Evolutionary conservation across 1,139 yeast species (phyloP), one percentile per base, ranked within the genome.

Genomic region (Debaryomyces sp.): DNA sequence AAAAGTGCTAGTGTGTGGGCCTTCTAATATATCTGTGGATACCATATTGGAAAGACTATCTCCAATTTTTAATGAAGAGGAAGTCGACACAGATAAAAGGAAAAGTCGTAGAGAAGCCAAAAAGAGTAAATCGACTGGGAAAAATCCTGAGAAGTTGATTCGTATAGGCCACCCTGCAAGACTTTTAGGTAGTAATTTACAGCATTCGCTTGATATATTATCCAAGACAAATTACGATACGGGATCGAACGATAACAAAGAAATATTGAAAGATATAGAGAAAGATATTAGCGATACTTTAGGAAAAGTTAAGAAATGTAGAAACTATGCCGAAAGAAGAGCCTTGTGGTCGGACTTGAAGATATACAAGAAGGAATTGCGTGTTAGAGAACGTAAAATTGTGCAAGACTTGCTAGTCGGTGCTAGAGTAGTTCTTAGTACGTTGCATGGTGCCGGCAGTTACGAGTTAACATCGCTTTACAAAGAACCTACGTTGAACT

Each of bases 151-250:
- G 7, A 77, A 82, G 51, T 68, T 94, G 24, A 73, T 94, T 5
- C 76, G 99, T 62, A 78, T 94, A 37, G 99, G 99, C 0, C 97
- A 94, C 63, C 98, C 98, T 0, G 97, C 97, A 0, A 77, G 98
- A 51, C 72, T 94, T 6, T 64, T 91, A 29, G 80, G 81, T 1
- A 62, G 75, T 0, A 87, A 85, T 50, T 67, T 86, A 44, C 77
- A 80, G 36, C 96, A 91, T 64, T 87, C 96, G 0, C 68, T 92
- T 34, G 97, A 92, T 57, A 73, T 88, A 17, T 73, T 89, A 2
- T 79, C 91, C 6, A 85, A 84, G 54, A 73, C 79, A 6, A 55
- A 54, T 33, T 59, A 54, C 44, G 63, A 65, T 4, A 61, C 58
- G 1, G 60, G 48, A 23, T 51, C 58, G 9, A 80, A 82, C 23